These are phyloP conservation scores for Metarhizium guizhouense DNA, from an alignment of 2,329 filamentous ascomycete species.

Conservation along the genomic window DNA sequence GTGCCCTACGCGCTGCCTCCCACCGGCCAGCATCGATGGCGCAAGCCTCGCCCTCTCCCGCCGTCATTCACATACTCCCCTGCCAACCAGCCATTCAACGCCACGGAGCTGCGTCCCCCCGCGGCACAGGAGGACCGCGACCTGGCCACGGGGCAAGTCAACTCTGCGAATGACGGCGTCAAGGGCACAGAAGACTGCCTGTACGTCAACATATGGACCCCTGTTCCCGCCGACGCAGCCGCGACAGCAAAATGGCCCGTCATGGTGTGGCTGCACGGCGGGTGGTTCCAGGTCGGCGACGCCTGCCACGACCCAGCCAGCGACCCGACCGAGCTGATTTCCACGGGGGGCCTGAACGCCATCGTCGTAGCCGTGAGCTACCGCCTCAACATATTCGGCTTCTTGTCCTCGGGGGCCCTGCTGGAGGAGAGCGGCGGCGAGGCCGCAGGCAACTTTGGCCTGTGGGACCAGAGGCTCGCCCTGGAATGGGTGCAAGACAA, in stretches of 20 bases:
- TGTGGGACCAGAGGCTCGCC: slow-evolving; percentile 39
- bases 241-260: slow-evolving; percentile 19
- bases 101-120: slow-evolving; percentile 23
- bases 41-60: slow-evolving; percentile 25
- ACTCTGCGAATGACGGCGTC: slow-evolving; percentile 6
- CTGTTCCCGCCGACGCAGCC: slow-evolving; percentile 14
- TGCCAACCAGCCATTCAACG: slow-evolving; percentile 23
- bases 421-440: slow-evolving; percentile 13
- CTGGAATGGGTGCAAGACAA: slow-evolving; percentile 42
- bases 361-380: slow-evolving; percentile 30
- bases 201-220: slow-evolving; percentile 37
- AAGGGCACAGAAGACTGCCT: slow-evolving; percentile 34
- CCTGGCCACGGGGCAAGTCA: neutral
- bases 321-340: slow-evolving; percentile 34
- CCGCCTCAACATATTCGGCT: slow-evolving; percentile 34
- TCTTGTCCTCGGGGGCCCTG: slow-evolving; percentile 32
- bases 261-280: slow-evolving; percentile 31
- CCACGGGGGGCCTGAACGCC: slow-evolving; percentile 24
- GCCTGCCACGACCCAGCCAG: slow-evolving; percentile 31
- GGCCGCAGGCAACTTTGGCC: slow-evolving; percentile 28
- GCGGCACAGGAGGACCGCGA: slow-evolving; percentile 26
- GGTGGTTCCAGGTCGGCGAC: slow-evolving; percentile 38
- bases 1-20: slow-evolving; percentile 32
- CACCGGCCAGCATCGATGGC: slow-evolving; percentile 26
- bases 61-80: slow-evolving; percentile 17